Evolutionary conservation across 768 basidiomycete species (phyloP).

Genomic region (Crassisporium funariophilum): DNA sequence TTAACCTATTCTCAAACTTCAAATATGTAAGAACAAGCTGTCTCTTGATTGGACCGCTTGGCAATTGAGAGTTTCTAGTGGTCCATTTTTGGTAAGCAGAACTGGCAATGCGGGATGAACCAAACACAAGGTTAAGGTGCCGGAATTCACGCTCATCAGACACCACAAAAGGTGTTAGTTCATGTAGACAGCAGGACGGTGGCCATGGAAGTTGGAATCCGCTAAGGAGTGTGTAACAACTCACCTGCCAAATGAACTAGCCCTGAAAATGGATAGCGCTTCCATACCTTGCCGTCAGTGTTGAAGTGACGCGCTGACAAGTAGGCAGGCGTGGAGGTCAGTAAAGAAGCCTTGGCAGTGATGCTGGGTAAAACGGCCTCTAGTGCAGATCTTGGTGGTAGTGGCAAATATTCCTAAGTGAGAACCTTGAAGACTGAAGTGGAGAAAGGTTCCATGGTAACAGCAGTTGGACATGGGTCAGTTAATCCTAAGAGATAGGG

Average conservation of each 20-base stretch:
- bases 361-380: constrained; percentile 63
- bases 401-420: constrained; percentile 89
- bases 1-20: constrained; percentile 84
- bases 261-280: constrained; percentile 92
- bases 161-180: constrained; percentile 86
- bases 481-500: constrained; percentile 82
- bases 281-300: constrained; percentile 81
- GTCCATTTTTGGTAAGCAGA: constrained; percentile 82
- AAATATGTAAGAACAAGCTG: constrained; percentile 85
- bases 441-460: constrained; percentile 88
- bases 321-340: constrained; percentile 79
- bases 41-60: constrained; percentile 82
- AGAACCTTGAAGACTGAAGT: constrained; percentile 87
- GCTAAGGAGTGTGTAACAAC: too few relatives aligned
- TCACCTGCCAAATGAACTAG: constrained; percentile 91
- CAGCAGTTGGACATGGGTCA: constrained; percentile 86
- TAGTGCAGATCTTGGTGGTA: constrained; percentile 89
- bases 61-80: constrained; percentile 81
- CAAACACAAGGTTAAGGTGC: constrained; percentile 75
- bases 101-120: constrained; percentile 71
- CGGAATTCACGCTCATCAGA: constrained; percentile 84
- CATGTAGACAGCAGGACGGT: constrained; percentile 88
- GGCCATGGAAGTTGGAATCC: too few relatives aligned
- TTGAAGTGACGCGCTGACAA: constrained; percentile 72
- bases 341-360: constrained; percentile 79